Conservation (phyloP, 2,329 filamentous ascomycete genomes). For the Pseudogymnoascus sp. region DNA sequence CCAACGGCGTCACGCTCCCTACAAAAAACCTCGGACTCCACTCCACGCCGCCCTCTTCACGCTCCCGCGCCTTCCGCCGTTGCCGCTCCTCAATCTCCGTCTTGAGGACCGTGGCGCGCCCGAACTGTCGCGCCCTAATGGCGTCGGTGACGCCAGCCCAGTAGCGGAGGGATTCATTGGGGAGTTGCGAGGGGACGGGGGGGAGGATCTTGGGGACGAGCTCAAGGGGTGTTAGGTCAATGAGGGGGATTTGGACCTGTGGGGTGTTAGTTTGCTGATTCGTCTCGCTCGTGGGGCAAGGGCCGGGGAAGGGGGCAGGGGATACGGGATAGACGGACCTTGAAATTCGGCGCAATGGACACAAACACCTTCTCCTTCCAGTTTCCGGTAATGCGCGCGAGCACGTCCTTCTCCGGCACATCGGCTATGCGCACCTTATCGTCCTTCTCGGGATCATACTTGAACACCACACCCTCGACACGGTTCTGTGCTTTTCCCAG, state of each 20-base stretch:
- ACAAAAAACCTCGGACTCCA: slow-evolving; percentile 90
- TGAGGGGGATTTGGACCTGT: slow-evolving; percentile 58
- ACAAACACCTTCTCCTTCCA: slow-evolving; percentile 70
- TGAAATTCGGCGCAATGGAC: slow-evolving; percentile 48
- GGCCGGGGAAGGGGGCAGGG: neutral
- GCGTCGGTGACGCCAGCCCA: slow-evolving; percentile 84
- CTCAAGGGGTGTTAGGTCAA: slow-evolving; percentile 77
- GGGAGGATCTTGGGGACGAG: slow-evolving; percentile 74
- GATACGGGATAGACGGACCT: slow-evolving; percentile 42
- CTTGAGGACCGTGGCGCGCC: slow-evolving; percentile 77
- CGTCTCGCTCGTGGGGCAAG: too few relatives aligned
- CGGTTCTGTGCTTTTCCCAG: slow-evolving; percentile 84
- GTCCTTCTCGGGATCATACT: slow-evolving; percentile 81
- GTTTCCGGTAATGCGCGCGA: slow-evolving; percentile 72
- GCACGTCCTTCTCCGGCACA: slow-evolving; percentile 73
- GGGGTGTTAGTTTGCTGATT: neutral
- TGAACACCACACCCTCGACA: slow-evolving; percentile 84
- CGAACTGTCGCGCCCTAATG: slow-evolving; percentile 74
- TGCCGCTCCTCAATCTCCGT: slow-evolving; percentile 87
- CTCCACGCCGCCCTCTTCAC: slow-evolving; percentile 58
- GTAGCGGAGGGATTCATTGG: slow-evolving; percentile 81
- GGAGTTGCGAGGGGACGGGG: slow-evolving; percentile 66
- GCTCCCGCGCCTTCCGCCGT: slow-evolving; percentile 71
- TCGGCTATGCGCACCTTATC: slow-evolving; percentile 72
- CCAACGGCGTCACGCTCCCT: slow-evolving; percentile 47